phyloP scores from a whole-genome alignment of 2,329 filamentous ascomycete species.

The Neopestalotiopsis clavispora region DNA sequence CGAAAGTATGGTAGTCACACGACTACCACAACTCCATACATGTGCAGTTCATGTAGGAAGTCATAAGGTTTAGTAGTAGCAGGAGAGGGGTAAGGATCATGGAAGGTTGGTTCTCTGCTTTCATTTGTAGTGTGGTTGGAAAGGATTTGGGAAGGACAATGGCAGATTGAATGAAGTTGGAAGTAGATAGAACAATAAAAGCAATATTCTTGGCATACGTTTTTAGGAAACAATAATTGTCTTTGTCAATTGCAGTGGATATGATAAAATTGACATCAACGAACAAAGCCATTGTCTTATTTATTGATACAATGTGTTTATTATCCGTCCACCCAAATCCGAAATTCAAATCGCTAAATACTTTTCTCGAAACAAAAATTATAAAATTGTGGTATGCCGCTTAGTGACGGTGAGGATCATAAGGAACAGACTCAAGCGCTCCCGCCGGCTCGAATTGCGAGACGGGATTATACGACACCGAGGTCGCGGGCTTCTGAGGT shows the following conservation, averaged over 20 bases:
- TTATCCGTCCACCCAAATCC: background rate
- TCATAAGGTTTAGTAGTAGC: background rate
- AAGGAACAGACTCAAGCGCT: background rate
- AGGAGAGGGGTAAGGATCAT: background rate
- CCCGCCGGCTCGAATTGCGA: background rate
- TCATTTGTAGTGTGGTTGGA: too few species aligned
- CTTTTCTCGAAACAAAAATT: background rate
- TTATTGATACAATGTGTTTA: background rate
- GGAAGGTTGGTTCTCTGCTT: too few species aligned
- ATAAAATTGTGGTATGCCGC: background rate
- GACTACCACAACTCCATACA: background rate
- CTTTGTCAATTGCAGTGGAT: background rate
- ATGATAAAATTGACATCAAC: background rate
- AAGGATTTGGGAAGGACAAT: too few species aligned
- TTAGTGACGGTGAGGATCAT: constrained; percentile 3
- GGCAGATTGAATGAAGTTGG: background rate
- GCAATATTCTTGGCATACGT: background rate
- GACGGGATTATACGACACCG: constrained; percentile 1
- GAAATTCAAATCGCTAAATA: background rate
- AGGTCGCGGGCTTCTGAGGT: background rate
- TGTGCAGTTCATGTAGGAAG: background rate
- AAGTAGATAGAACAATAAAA: background rate
- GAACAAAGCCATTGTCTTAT: background rate
- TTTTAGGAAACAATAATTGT: background rate
- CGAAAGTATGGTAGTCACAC: background rate